These are phyloP conservation scores for Eucalyptus polyanthemos DNA, from an alignment of 345 rosid genomes.

Conservation along the genomic window DNA sequence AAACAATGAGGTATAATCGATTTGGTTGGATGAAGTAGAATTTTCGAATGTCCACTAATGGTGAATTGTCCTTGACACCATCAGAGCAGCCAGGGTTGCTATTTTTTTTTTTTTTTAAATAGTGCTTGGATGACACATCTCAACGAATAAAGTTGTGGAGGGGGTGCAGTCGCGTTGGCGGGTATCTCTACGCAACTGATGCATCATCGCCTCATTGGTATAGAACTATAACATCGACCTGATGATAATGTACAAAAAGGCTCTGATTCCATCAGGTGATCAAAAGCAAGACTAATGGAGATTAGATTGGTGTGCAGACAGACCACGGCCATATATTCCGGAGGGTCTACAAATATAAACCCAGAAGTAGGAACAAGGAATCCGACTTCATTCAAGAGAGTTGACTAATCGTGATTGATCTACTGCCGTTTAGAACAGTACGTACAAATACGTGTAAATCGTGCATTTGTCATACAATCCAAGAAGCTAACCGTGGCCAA, in stretches of 20 bases:
- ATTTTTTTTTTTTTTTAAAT: neutral
- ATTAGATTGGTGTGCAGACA: neutral
- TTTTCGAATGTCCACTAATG: neutral
- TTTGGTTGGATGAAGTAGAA: neutral
- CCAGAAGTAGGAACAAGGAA: neutral
- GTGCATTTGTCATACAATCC: neutral
- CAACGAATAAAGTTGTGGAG: neutral
- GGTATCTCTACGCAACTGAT: neutral
- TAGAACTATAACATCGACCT: neutral
- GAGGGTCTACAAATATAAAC: neutral
- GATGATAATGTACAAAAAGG: neutral
- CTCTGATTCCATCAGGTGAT: neutral
- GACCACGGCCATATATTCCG: neutral
- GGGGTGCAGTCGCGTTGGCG: neutral
- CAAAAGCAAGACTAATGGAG: neutral
- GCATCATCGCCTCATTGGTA: neutral
- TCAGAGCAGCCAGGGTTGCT: neutral
- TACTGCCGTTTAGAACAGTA: neutral
- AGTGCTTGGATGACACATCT: neutral
- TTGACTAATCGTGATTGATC: neutral
- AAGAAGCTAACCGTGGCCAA: neutral
- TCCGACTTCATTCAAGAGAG: neutral
- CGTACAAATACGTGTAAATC: neutral
- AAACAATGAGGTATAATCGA: neutral
- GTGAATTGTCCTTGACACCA: neutral